Evolutionary conservation across 2,329 filamentous ascomycete genomes (phyloP).

Genomic region (Tolypocladium amazonense): DNA sequence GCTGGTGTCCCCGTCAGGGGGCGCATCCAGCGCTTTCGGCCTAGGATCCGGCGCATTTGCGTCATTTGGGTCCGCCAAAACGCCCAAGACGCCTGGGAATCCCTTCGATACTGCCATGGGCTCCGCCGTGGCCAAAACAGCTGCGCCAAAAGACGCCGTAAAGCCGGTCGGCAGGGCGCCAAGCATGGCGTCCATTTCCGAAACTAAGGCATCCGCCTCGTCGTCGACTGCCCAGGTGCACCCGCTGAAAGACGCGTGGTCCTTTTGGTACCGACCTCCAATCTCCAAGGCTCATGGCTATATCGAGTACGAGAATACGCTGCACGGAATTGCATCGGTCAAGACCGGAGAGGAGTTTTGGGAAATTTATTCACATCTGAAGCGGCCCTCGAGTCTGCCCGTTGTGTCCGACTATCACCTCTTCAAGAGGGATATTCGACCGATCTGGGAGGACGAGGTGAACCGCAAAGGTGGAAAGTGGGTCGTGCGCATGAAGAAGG

Average conservation of each 20-base stretch:
- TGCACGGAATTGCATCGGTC: slow-evolving; percentile 75
- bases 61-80: slow-evolving; percentile 72
- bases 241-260: slow-evolving; percentile 76
- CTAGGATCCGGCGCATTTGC: slow-evolving; percentile 93
- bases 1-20: slow-evolving; percentile 32
- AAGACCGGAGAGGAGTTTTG: slow-evolving; percentile 84
- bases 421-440: slow-evolving; percentile 91
- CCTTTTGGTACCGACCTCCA: slow-evolving; percentile 94
- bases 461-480: slow-evolving; percentile 96
- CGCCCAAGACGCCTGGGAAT: slow-evolving; percentile 74
- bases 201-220: slow-evolving; percentile 22
- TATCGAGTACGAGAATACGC: slow-evolving; percentile 92
- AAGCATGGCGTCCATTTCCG: slow-evolving; percentile 35
- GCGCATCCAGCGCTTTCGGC: slow-evolving; percentile 81
- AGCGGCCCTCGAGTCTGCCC: slow-evolving; percentile 76
- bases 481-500: slow-evolving; percentile 95
- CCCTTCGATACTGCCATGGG: slow-evolving; percentile 67
- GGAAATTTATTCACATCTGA: slow-evolving; percentile 78
- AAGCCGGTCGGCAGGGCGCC: slow-evolving; percentile 18
- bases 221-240: slow-evolving; percentile 31
- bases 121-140: slow-evolving; percentile 21
- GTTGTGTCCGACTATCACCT: slow-evolving; percentile 96
- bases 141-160: slow-evolving; percentile 17
- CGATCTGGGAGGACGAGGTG: slow-evolving; percentile 97
- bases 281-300: slow-evolving; percentile 86